Evolutionary conservation across 805 yeast species (phyloP).

Genomic region (Barnettozyma californica): DNA sequence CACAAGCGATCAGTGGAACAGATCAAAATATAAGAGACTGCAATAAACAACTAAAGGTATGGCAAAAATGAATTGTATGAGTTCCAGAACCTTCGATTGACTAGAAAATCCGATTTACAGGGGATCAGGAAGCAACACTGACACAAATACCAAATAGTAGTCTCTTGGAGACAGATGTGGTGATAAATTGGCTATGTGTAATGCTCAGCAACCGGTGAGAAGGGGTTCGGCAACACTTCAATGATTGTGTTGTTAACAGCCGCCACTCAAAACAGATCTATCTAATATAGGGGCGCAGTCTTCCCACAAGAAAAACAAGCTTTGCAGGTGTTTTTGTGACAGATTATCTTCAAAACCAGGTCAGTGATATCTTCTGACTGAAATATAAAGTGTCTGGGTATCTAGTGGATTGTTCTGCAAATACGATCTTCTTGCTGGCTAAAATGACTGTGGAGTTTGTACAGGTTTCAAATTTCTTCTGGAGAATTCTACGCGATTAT

Average conservation of each 20-base stretch:
- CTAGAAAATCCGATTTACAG: background rate
- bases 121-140: background rate
- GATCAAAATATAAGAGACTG: background rate
- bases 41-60: background rate
- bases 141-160: background rate
- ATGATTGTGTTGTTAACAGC: background rate
- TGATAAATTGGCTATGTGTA: background rate
- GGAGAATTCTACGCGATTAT: background rate
- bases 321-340: background rate
- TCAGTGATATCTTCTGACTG: background rate
- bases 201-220: background rate
- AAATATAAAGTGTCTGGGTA: background rate
- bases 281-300: background rate
- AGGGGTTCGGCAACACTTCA: background rate
- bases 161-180: slow-evolving; percentile 6
- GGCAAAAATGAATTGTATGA: background rate
- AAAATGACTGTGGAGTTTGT: background rate
- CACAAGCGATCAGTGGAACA: background rate
- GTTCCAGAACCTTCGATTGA: background rate
- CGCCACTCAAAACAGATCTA: background rate
- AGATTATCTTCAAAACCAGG: background rate
- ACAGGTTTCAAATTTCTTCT: background rate
- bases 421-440: background rate
- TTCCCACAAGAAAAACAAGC: background rate
- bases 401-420: background rate